Evolutionary conservation across 305 asterid species (phyloP).

Genomic region (Fraxinus angustifolia): DNA sequence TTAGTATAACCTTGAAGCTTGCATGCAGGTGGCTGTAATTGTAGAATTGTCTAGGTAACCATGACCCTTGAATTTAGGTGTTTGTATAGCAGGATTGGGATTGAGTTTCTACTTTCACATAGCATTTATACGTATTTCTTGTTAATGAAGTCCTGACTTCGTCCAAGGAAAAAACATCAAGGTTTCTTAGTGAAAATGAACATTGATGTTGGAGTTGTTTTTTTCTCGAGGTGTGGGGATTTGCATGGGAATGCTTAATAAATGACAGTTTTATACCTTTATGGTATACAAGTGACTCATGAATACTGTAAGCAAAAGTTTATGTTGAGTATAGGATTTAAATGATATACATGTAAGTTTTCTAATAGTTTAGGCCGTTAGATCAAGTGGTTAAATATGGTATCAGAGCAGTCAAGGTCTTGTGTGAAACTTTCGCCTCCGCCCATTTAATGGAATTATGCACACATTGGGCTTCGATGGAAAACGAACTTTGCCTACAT

Average conservation of each 20-base stretch:
- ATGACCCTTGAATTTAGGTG: background rate
- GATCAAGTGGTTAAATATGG: background rate
- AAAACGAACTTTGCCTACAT: background rate
- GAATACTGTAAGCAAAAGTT: background rate
- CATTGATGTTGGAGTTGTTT: background rate
- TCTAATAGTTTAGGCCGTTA: background rate
- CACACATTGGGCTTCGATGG: background rate
- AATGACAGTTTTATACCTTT: background rate
- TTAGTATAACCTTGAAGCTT: background rate
- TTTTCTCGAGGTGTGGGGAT: background rate
- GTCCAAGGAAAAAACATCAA: background rate
- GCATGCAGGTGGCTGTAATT: background rate
- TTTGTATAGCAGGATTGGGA: background rate
- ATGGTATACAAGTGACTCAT: background rate
- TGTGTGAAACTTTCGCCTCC: background rate
- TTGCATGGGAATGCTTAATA: background rate
- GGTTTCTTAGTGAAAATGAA: background rate
- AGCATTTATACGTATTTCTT: background rate
- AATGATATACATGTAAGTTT: background rate
- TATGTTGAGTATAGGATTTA: background rate
- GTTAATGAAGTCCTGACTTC: background rate
- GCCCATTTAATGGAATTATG: background rate
- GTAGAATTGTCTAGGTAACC: background rate
- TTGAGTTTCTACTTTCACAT: background rate
- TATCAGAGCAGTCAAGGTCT: background rate